These are phyloP conservation scores for Suaeda aralocaspica DNA, from an alignment of 148 eudicot species.

Conservation along the genomic window DNA sequence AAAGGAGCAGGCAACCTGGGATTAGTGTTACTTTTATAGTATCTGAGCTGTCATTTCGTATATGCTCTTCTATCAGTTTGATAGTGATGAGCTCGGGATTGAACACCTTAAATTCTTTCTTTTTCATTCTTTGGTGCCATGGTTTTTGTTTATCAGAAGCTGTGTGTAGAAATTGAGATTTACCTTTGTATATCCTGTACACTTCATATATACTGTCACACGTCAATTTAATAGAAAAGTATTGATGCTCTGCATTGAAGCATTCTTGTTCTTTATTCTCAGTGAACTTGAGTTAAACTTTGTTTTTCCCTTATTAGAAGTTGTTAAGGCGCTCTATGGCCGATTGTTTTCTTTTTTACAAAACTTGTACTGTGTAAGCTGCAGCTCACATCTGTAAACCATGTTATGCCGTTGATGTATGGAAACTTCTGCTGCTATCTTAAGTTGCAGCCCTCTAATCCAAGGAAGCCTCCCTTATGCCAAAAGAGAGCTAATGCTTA, in stretches of 20 bases:
- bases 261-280: background rate
- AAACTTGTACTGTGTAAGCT: no score
- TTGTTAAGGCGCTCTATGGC: no score
- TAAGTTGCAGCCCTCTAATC: background rate
- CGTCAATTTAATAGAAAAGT: background rate
- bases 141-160: background rate
- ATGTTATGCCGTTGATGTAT: no score
- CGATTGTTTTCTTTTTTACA: no score
- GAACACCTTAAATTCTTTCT: background rate
- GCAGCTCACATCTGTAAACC: no score
- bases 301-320: background rate
- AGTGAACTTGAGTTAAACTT: background rate
- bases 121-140: conserved; percentile 1
- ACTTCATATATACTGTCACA: background rate
- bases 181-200: conserved; percentile 9
- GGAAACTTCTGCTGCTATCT: conserved; percentile 1
- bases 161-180: conserved; percentile 3
- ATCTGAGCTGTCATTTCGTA: background rate
- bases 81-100: background rate
- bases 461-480: background rate
- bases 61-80: background rate
- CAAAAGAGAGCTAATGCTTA: background rate
- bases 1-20: background rate
- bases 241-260: background rate
- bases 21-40: background rate